Conservation (phyloP, 176 grass and related monocot species). For the Chrysopogon serrulatus region DNA sequence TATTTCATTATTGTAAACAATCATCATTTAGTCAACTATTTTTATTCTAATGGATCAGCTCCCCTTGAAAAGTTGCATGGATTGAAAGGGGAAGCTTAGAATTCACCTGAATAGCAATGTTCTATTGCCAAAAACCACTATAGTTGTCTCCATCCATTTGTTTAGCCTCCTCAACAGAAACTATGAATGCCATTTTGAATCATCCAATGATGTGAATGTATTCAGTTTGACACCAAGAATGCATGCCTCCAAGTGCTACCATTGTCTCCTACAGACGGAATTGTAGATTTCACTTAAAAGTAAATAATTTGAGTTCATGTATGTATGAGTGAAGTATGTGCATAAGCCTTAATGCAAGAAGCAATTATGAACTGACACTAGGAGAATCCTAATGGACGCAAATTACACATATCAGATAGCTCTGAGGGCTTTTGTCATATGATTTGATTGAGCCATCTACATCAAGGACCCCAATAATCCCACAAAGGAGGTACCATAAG, state of each 20-base stretch:
- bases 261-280: slow-evolving; percentile 48
- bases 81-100: slow-evolving; percentile 52
- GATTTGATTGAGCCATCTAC: not conserved
- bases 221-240: slow-evolving; percentile 42
- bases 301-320: slow-evolving; percentile 9
- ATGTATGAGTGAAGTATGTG: not conserved
- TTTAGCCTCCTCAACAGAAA: slow-evolving; percentile 49
- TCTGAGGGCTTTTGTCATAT: not conserved
- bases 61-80: slow-evolving; percentile 33
- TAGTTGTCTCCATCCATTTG: slow-evolving; percentile 40
- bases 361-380: not conserved
- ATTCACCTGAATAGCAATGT: slow-evolving; percentile 54
- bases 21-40: not conserved
- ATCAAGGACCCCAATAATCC: not conserved
- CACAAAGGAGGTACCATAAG: not conserved
- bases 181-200: slow-evolving; percentile 47
- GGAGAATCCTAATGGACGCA: not conserved
- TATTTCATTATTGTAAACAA: not conserved
- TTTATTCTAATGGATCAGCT: slow-evolving; percentile 31
- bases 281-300: slow-evolving; percentile 38
- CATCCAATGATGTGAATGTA: slow-evolving; percentile 37
- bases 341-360: not conserved
- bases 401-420: not conserved
- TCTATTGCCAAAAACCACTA: slow-evolving; percentile 44
- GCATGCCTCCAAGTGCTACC: slow-evolving; percentile 44